These are phyloP conservation scores for Umbellularia californica DNA, from an alignment of 164 flowering plant genomes.

Conservation along the genomic window DNA sequence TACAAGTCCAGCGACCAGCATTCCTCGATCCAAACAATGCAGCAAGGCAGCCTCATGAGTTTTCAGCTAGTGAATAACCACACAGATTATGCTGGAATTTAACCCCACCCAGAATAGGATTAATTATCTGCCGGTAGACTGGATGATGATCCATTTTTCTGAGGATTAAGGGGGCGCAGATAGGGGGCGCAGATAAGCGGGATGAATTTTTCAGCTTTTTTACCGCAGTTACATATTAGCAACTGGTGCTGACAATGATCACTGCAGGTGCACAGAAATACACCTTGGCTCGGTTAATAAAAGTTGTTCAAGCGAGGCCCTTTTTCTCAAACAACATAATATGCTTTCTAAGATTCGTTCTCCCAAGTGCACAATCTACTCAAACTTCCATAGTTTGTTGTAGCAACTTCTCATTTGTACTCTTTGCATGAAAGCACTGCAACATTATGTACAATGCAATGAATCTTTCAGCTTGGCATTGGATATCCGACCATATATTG, in stretches of 20 bases:
- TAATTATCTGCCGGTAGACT: not conserved
- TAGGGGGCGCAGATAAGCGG: not conserved
- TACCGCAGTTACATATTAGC: not conserved
- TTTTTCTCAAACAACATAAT: too few species aligned
- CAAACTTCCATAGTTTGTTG: not conserved
- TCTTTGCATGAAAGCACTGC: not conserved
- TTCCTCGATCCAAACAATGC: not conserved
- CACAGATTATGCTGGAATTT: not conserved
- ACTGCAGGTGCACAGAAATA: not conserved
- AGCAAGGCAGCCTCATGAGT: not conserved
- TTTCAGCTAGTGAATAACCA: not conserved
- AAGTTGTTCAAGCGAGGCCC: not conserved
- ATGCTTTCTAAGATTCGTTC: not conserved
- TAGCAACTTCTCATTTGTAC: not conserved
- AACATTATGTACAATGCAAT: not conserved
- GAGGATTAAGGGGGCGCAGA: not conserved
- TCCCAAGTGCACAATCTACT: not conserved
- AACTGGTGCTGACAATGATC: not conserved
- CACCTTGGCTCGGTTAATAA: not conserved
- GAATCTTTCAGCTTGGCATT: slow-evolving; percentile 27
- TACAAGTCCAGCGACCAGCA: not conserved
- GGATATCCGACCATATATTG: slow-evolving; percentile 30
- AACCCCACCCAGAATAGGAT: not conserved
- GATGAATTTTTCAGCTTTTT: too few species aligned
- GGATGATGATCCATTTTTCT: not conserved